Evolutionary conservation across 768 basidiomycete genomes (phyloP).

Genomic region (Tephrocybe sp.): DNA sequence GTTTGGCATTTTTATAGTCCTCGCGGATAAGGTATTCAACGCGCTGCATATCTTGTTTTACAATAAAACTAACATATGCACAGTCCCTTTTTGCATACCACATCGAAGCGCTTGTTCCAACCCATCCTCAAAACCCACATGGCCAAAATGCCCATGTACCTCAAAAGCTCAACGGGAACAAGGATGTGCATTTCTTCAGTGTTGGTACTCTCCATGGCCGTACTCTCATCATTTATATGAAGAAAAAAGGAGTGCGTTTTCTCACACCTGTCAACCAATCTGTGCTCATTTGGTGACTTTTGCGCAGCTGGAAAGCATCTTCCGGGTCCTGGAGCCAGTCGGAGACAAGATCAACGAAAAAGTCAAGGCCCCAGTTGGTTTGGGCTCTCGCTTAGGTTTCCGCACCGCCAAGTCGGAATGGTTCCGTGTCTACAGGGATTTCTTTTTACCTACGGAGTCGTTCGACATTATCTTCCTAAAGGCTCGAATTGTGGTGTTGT

Average conservation of each 20-base stretch:
- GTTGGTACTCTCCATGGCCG: constrained; percentile 85
- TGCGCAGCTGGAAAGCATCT: constrained; percentile 76
- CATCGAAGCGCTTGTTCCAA: constrained; percentile 94
- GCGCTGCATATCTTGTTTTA: neutral
- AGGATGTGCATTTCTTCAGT: constrained; percentile 95
- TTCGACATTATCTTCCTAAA: constrained; percentile 91
- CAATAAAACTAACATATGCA: neutral
- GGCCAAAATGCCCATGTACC: constrained; percentile 64
- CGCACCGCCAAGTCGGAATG: constrained; percentile 84
- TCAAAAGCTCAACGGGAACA: constrained; percentile 85
- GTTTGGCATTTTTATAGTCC: constrained; percentile 93
- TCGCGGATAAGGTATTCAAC: constrained; percentile 82
- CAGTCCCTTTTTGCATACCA: constrained; percentile 90
- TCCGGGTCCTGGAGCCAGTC: constrained; percentile 98
- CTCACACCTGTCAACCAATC: neutral
- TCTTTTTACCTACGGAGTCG: constrained; percentile 89
- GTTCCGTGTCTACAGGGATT: constrained; percentile 94
- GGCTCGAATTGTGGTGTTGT: constrained; percentile 89
- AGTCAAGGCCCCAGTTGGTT: constrained; percentile 63
- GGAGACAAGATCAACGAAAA: constrained; percentile 82
- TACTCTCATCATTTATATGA: constrained; percentile 93
- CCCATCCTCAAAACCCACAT: constrained; percentile 65
- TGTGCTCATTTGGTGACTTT: neutral
- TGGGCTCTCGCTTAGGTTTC: constrained; percentile 73
- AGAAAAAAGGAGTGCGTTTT: constrained; percentile 73